These are phyloP conservation scores for Trichoderma sp. DNA, from an alignment of 2,329 filamentous ascomycete species.

Conservation along the genomic window DNA sequence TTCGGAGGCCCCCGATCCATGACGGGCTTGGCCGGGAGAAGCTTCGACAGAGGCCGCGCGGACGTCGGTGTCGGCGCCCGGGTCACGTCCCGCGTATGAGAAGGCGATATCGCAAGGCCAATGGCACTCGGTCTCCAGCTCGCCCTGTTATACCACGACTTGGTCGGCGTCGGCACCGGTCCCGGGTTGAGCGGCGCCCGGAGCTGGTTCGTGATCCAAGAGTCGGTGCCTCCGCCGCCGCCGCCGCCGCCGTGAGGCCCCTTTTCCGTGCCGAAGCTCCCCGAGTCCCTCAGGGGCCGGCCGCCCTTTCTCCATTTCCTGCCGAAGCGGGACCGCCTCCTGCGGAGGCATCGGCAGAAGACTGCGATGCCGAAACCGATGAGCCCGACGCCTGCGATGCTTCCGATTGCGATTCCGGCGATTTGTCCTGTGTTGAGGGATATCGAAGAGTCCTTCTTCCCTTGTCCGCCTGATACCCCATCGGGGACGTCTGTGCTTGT, in stretches of 20 bases:
- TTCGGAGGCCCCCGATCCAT: constrained; percentile 38
- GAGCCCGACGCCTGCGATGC: constrained; percentile 49
- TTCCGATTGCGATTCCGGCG: constrained; percentile 60
- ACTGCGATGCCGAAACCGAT: constrained; percentile 54
- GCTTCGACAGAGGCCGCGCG: constrained; percentile 44
- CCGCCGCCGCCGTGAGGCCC: constrained; percentile 29
- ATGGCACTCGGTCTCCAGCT: constrained; percentile 46
- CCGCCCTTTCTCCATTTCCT: constrained; percentile 20
- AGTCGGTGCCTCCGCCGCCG: constrained; percentile 25
- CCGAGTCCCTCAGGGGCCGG: constrained; percentile 39
- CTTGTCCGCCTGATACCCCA: not conserved
- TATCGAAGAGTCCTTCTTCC: constrained; percentile 2
- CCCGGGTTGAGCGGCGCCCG: constrained; percentile 32
- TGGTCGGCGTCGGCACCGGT: constrained; percentile 31
- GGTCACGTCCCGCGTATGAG: constrained; percentile 33
- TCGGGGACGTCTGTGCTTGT: constrained; percentile 24
- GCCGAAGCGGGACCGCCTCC: constrained; percentile 40
- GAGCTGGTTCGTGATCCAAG: constrained; percentile 37
- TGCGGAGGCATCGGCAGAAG: constrained; percentile 47
- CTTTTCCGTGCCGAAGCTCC: constrained; percentile 40
- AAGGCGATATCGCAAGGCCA: constrained; percentile 49
- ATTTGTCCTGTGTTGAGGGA: constrained; percentile 50
- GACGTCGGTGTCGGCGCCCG: constrained; percentile 31
- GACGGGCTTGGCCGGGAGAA: constrained; percentile 51
- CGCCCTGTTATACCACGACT: constrained; percentile 35